Evolutionary conservation across 176 grass and related monocot species (phyloP).

Genomic region (Lolium perenne): DNA sequence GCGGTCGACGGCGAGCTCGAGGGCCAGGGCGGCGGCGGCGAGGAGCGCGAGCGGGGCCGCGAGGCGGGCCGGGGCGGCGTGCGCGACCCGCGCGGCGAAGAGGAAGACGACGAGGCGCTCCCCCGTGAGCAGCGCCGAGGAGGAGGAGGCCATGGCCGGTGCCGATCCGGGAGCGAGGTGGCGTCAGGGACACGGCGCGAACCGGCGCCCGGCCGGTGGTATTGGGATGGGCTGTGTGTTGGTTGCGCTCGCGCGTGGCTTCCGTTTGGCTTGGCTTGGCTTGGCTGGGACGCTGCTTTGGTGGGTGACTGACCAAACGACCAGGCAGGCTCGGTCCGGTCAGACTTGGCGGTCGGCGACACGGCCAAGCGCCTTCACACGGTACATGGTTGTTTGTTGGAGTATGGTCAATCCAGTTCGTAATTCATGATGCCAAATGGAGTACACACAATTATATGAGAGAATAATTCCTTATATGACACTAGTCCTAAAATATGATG

Average conservation of each 20-base stretch:
- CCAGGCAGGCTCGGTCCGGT: background rate
- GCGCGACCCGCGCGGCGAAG: slow-evolving; percentile 75
- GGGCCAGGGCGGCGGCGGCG: slow-evolving; percentile 52
- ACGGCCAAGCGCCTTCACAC: no score
- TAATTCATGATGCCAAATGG: no score
- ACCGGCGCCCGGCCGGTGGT: background rate
- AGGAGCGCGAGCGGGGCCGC: slow-evolving; percentile 56
- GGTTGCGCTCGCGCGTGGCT: background rate
- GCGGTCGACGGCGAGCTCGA: slow-evolving; percentile 73
- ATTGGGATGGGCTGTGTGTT: background rate
- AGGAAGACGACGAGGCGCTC: slow-evolving; percentile 85
- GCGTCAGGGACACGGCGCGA: background rate
- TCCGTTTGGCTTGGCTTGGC: background rate
- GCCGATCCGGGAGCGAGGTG: background rate
- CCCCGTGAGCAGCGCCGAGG: slow-evolving; percentile 54
- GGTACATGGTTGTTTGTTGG: no score
- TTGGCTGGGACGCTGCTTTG: no score
- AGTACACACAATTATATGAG: no score
- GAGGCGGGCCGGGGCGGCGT: slow-evolving; percentile 61
- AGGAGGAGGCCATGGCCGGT: background rate
- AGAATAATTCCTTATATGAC: no score
- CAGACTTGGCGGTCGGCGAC: background rate
- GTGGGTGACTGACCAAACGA: slow-evolving; percentile 10
- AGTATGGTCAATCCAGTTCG: no score
- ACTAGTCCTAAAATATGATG: no score